These are phyloP conservation scores for Vitis hybrid DNA, from an alignment of 177 flowering plant genomes.

Conservation along the genomic window DNA sequence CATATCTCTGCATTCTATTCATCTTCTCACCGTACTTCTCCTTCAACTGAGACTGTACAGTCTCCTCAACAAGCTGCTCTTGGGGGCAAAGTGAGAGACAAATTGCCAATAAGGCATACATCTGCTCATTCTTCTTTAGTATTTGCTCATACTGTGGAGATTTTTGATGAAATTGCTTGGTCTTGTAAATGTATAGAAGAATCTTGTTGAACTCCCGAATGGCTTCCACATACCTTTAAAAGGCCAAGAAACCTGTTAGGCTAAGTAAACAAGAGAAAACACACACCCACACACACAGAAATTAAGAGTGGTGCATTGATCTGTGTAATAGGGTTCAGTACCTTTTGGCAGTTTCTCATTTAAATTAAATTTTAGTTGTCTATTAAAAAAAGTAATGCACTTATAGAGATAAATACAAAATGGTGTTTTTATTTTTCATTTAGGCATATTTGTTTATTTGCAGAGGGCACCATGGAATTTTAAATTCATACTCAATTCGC, in stretches of 20 bases:
- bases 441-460: too few species aligned
- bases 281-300: too few species aligned
- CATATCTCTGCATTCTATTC: slow-evolving; percentile 89
- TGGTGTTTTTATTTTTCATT: too few species aligned
- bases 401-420: too few species aligned
- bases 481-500: too few species aligned
- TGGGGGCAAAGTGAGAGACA: slow-evolving; percentile 91
- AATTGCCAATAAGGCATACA: slow-evolving; percentile 94
- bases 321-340: too few species aligned
- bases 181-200: slow-evolving; percentile 82
- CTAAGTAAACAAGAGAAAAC: too few species aligned
- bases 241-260: background rate
- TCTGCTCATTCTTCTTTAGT: slow-evolving; percentile 97
- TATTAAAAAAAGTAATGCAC: too few species aligned
- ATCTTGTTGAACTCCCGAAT: slow-evolving; percentile 90
- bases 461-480: too few species aligned
- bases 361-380: too few species aligned
- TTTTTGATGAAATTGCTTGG: slow-evolving; percentile 92
- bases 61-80: slow-evolving; percentile 87
- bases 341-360: too few species aligned
- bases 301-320: too few species aligned
- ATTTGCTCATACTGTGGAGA: slow-evolving; percentile 98
- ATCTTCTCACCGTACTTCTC: slow-evolving; percentile 99
- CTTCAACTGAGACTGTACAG: slow-evolving; percentile 80
- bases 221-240: slow-evolving; percentile 77